Evolutionary conservation across 352 stramenopile species (phyloP).

Genomic region (Pythium apleroticum): DNA sequence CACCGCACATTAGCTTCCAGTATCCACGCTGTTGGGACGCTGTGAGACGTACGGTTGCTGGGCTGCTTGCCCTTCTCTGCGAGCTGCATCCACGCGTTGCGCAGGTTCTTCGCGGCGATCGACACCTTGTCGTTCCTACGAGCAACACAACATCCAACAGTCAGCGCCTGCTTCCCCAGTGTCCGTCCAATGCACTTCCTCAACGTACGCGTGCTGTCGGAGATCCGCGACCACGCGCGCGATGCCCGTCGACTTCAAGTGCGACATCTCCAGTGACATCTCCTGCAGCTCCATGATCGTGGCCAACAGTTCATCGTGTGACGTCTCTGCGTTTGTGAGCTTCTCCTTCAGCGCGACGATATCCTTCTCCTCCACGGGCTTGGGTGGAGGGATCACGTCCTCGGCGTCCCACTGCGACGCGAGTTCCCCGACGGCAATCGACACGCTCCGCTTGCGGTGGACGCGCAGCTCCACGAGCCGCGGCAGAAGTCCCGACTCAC

Average conservation of each 20-base stretch:
- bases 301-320: conserved; percentile 68
- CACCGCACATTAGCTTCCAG: background rate
- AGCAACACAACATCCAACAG: conserved; percentile 1
- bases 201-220: conserved; percentile 68
- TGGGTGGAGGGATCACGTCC: conserved; percentile 18
- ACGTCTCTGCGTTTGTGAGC: conserved; percentile 43
- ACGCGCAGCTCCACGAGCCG: background rate
- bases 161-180: background rate
- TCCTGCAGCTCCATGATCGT: conserved; percentile 52
- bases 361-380: conserved; percentile 53
- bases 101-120: conserved; percentile 58
- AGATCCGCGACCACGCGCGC: conserved; percentile 58
- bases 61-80: conserved; percentile 39
- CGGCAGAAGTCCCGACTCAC: background rate
- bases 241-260: conserved; percentile 74
- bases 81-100: conserved; percentile 72
- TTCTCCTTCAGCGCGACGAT: conserved; percentile 63
- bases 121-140: conserved; percentile 80
- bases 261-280: conserved; percentile 59
- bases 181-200: background rate
- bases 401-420: background rate
- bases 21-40: too few species aligned
- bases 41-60: conserved; percentile 7
- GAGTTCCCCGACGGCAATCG: background rate
- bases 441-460: background rate